phyloP scores from a whole-genome alignment of 345 rosid species.

The Capsella bursapastoris region DNA sequence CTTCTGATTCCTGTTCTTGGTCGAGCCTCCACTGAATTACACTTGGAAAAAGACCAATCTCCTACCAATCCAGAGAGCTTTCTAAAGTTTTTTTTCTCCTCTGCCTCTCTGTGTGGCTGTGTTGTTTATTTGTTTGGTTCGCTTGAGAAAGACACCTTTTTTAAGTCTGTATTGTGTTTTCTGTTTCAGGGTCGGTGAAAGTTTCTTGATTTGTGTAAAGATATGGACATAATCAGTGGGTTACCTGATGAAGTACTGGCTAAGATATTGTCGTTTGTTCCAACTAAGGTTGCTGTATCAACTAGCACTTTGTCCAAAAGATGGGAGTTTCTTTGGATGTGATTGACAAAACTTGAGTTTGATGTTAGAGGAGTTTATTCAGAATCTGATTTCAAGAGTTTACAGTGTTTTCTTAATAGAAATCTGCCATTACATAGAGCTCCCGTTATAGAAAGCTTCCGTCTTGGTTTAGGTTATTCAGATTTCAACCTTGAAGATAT shows the following conservation, averaged over 20 bases:
- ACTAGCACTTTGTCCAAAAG: not conserved
- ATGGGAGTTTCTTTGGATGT: constrained; percentile 14
- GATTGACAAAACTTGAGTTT: constrained; percentile 1
- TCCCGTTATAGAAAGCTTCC: not conserved
- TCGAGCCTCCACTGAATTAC: too few relatives aligned
- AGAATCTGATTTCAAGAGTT: not conserved
- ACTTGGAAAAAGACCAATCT: too few relatives aligned
- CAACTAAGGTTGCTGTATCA: not conserved
- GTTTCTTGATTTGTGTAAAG: not conserved
- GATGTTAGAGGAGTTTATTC: not conserved
- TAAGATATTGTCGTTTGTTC: constrained; percentile 3
- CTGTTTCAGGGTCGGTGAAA: too few relatives aligned
- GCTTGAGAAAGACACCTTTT: too few relatives aligned
- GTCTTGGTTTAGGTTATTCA: not conserved
- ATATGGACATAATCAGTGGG: constrained; percentile 8
- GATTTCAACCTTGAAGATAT: not conserved
- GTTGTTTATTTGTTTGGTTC: too few relatives aligned
- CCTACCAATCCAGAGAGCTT: too few relatives aligned
- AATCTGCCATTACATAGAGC: constrained; percentile 9
- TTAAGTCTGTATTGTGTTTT: too few relatives aligned
- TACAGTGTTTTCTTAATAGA: not conserved
- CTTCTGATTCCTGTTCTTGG: too few relatives aligned
- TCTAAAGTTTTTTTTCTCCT: too few relatives aligned
- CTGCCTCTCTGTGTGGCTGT: too few relatives aligned
- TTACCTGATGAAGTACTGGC: not conserved